A percentile compares a stretch with the other conserved stretches of the same genome.
These are phyloP conservation scores for Phytophthora pinifolia DNA, from an alignment of 352 stramenopile species.

Conservation along the genomic window DNA sequence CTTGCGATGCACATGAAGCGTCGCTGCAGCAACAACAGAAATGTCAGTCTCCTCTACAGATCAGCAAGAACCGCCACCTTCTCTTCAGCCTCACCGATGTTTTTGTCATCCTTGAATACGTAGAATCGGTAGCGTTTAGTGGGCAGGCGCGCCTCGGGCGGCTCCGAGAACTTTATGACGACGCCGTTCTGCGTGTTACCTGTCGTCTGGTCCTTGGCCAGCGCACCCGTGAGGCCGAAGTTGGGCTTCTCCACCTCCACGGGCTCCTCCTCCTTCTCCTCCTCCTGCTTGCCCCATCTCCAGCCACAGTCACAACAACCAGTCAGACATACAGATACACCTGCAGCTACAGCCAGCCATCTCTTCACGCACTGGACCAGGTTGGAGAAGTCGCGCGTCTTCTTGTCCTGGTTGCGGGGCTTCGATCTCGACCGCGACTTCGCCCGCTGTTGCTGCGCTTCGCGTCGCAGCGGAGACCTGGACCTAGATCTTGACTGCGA, in stretches of 20 bases:
- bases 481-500: slow-evolving; percentile 18
- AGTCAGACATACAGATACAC: not conserved
- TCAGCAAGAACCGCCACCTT: not conserved
- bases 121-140: slow-evolving; percentile 95
- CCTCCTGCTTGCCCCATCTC: slow-evolving; percentile 78
- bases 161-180: slow-evolving; percentile 97
- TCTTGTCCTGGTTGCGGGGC: slow-evolving; percentile 35
- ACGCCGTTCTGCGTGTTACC: slow-evolving; percentile 97
- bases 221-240: slow-evolving; percentile 96
- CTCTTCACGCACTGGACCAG: slow-evolving; percentile 46
- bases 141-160: slow-evolving; percentile 91
- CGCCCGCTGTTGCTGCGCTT: not conserved
- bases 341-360: not conserved
- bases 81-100: slow-evolving; percentile 51
- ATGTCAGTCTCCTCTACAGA: slow-evolving; percentile 6
- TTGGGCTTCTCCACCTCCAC: slow-evolving; percentile 94
- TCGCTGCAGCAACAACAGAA: slow-evolving; percentile 68
- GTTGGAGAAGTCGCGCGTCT: slow-evolving; percentile 53
- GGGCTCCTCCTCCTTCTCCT: slow-evolving; percentile 51
- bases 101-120: slow-evolving; percentile 94
- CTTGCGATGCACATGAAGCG: slow-evolving; percentile 95
- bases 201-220: slow-evolving; percentile 94
- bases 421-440: slow-evolving; percentile 5
- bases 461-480: slow-evolving; percentile 10
- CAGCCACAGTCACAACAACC: not conserved